Evolutionary conservation across 768 basidiomycete genomes (phyloP), one percentile per base, ranked within the genome.

Genomic region (Tylopilus rubrobrunneus): DNA sequence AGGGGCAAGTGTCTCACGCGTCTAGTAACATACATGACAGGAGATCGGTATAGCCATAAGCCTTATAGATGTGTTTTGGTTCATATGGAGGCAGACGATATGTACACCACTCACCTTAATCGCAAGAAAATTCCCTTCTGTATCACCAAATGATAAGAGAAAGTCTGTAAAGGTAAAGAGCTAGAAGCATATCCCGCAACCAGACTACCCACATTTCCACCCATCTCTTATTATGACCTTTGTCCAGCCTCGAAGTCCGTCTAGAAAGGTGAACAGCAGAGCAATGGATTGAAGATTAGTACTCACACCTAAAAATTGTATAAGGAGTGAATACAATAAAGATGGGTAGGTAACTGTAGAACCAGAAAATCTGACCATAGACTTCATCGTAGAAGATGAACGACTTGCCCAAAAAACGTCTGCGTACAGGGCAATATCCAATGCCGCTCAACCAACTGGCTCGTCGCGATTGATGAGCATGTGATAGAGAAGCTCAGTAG

Each of bases 1-100:
- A 44, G 17, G 12, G 34, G 12, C 27, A 8, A 25, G 19, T 6
- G 34, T 56, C 82, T 63, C 63, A 89, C 83, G 91, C 88, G 62
- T 92, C 89, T 42, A 94, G 83, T n/a, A 94, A 78, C 89, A 92
- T 92, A 64, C 89, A 91, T 0, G 92, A 93, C 36, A 94, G 74
- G 5, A 94, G 76, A 60, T 89, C 89, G 36, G 91, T 92, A 71
- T 89, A 92, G 71, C 85, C 76, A 64, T 85, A 92, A 19, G 91
- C 89, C 82, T 86, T 47, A 21, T 14, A 42, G 6, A 27, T 25
- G 27, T 8, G 43, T 45, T 33, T 25, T 49, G 34, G 25, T 25
- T 48, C 19, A 33, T 10, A 25, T 45, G 46, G 33, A 23, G 21
- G 39, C 39, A 14, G 9, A n/a, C 7, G 17, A 23, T 29, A 36